Base-by-base conservation (phyloP, 306 rosid genomes). In the Senna siamea region DNA sequence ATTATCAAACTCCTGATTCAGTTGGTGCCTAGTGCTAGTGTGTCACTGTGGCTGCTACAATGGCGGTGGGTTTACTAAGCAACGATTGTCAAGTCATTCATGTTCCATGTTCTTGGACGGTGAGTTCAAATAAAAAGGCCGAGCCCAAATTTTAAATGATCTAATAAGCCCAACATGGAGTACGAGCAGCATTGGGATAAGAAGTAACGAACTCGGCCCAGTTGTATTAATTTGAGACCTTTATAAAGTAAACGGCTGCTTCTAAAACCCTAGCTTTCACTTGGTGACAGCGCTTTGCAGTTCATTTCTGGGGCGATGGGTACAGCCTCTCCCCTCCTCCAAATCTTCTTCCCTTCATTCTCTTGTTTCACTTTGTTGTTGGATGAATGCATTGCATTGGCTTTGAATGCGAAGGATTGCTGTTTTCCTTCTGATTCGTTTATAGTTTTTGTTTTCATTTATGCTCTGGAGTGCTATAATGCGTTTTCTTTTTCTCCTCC, bases 271-370 rank as follows among this genome's bases (percentile, higher is more conserved):
- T 76, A 81, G 23, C n/a, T 46, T n/a, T 12, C 2, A 7, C 14
- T 10, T 28, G 38, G 38, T n/a, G 22, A 23, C 30, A 2, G 68
- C 5, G 67, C 13, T 1, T n/a, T 0, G 54, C 46, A 2, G 41
- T 9, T 28, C 58, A 43, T 40, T 57, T 70, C 20, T 11, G 63
- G 2, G 26, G 3, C 79, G 5, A 80, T 80, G 84, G 84, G 84
- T 80, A 80, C 20, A n/a, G 22, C 15, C 47, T 8, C 50, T 12
- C 67, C 5, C 35, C n/a, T 53, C n/a, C n/a, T n/a, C n/a, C n/a
- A n/a, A n/a, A n/a, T n/a, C 60, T 5, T 53, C 14, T 11, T 32
- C n/a, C 6, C 0, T 41, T 6, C 14, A 19, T 20, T 15, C 14
- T 41, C 11, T 43, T 9, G 9, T 37, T 32, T 34, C 12, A 1